Evolutionary conservation across 2,329 filamentous ascomycete species (phyloP), one percentile per base, ranked within the genome.

Genomic region (Phaeosphaeria sp.): DNA sequence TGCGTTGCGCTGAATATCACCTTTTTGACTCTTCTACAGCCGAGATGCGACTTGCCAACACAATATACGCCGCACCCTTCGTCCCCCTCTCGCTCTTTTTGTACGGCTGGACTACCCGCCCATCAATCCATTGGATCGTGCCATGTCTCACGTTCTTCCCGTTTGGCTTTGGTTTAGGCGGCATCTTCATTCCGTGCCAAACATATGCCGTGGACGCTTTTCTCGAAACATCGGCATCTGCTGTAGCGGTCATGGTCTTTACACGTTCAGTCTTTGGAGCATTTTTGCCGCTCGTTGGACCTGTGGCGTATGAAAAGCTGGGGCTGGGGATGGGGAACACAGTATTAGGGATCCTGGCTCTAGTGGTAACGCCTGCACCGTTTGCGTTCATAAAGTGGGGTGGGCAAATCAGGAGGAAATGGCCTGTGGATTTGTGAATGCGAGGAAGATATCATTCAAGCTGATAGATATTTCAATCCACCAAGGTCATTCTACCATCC

Each of bases 361-460:
- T 91, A 3, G 82, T 81, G 3, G 91, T 89, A 72, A 79, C 90
- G 23, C 89, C 90, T 0, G 88, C 89, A 68, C 89, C 90, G 0
- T 87, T 89, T 70, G 70, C 92, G 4, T 90, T 93, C 73, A 89
- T 89, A 77, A 85, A 83, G 62, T 91, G 90, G 71, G 90, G 89
- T 25, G 77, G 73, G 7, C 21, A n/a, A 6, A 48, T 58, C 47
- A 50, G 53, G 25, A 55, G 44, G 47, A 50, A 42, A 49, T 55
- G 47, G 47, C 7, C 20, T 7, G 42, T 55, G 20, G 33, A 52
- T 5, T 48, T 56, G 30, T 56, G 17, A 50, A 11, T 36, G 13
- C 13, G 13, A 36, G 3, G 13, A 11, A 6, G 11, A 36, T 15
- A 36, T 36, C 13, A 36, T 36, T 3, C 7, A 11, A 3, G 6